Base-by-base conservation (phyloP, 345 rosid species). In the Geranium brycei region DNA sequence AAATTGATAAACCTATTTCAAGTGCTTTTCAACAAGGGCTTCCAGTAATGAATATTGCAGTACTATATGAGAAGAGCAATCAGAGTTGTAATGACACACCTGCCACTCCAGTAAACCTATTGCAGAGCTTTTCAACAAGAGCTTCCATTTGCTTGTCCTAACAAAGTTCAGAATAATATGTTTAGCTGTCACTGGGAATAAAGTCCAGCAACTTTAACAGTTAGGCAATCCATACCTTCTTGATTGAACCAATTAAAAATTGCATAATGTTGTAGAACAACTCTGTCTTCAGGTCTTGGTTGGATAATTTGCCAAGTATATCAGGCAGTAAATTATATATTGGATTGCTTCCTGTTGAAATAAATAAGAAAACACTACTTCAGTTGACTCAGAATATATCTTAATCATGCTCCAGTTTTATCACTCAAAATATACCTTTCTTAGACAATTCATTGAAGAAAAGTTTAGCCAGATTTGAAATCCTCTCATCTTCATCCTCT, bases 141-240 rank as follows among this genome's bases (percentile, higher is more conserved):
- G 96, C 78, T 66, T 93, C 99, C 97, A 93, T 90, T 76, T 93
- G 99, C 78, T 84, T 93, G 71, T 93, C 99, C 97, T 93, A 76
- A 64, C 74, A 51, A 76, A 51, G 57, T 64, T 64, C 38, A 53
- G 19, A 61, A 69, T 47, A 66, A 64, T 19, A 61, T 75, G 51
- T 57, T 31, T 15, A 63, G 14, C 3, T 59, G 31, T n/a, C 62
- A 18, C 57, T 56, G 60, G 15, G 23, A 68, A 51, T 7, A 68
- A 59, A 60, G 7, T 40, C 4, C 32, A 40, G 65, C 61, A 31
- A 17, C 28, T 62, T 23, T 62, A 72, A 76, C 64, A 31, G 56
- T 51, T 51, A 68, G 74, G 65, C 62, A 69, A 35, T 71, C 15
- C 63, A 31, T 72, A 93, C 99, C 91, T 87, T 93, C 79, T 90